phyloP scores from a whole-genome alignment of 345 rosid genomes.

The Draba incana region DNA sequence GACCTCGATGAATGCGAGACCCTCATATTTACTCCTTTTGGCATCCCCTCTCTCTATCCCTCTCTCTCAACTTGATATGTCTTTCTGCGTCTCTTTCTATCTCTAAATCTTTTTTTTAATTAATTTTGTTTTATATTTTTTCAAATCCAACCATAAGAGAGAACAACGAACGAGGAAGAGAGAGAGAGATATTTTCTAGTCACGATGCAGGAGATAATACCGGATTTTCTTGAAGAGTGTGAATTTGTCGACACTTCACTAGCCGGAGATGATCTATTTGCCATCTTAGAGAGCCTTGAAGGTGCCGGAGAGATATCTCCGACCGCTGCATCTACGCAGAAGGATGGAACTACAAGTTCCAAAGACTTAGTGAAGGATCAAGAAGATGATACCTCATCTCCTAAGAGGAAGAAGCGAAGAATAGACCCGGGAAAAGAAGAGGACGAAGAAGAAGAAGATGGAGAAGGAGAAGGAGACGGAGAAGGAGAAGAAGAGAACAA shows the following conservation, averaged over 20 bases:
- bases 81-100: constrained; percentile 25
- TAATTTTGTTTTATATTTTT: no score
- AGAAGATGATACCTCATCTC: constrained; percentile 27
- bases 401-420: constrained; percentile 52
- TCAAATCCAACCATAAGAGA: constrained; percentile 13
- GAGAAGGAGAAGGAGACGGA: constrained; percentile 34
- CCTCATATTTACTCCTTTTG: constrained; percentile 50
- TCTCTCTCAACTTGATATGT: constrained; percentile 31
- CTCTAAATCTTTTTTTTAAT: constrained; percentile 22
- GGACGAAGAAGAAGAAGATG: constrained; percentile 39
- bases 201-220: constrained; percentile 53
- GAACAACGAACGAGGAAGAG: constrained; percentile 28
- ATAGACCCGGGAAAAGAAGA: constrained; percentile 39
- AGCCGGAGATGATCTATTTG: constrained; percentile 72
- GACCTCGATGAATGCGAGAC: constrained; percentile 53
- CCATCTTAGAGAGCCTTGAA: constrained; percentile 78
- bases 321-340: constrained; percentile 41
- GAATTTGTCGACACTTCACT: constrained; percentile 56
- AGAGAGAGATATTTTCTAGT: constrained; percentile 7
- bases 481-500: constrained; percentile 43
- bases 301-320: constrained; percentile 59
- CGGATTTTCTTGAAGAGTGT: constrained; percentile 55
- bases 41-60: constrained; percentile 21
- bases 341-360: constrained; percentile 37
- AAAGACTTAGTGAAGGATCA: constrained; percentile 31